Evolutionary conservation across 1,284 basidiomycete species (phyloP).

Genomic region (Leccinum griseonigrum): DNA sequence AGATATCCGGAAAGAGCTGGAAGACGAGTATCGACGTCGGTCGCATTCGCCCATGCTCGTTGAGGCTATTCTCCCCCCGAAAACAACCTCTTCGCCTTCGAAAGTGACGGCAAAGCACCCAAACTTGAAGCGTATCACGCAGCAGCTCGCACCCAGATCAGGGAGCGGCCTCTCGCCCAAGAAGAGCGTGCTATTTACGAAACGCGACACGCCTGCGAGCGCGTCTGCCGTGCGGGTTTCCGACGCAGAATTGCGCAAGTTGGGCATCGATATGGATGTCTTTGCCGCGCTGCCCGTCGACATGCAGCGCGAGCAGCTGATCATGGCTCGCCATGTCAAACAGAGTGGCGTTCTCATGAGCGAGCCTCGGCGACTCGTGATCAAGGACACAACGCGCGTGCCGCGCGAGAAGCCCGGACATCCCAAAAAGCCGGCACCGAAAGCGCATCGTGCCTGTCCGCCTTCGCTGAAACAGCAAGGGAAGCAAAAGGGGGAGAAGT

Average conservation of each 20-base stretch:
- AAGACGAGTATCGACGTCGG: constrained; percentile 61
- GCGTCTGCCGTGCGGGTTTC: constrained; percentile 29
- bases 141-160: constrained; percentile 57
- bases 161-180: constrained; percentile 42
- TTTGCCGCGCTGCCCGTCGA: constrained; percentile 62
- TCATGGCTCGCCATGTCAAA: constrained; percentile 49
- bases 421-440: constrained; percentile 45
- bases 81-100: constrained; percentile 1
- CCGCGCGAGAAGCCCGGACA: constrained; percentile 19
- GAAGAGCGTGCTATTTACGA: constrained; percentile 42
- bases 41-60: constrained; percentile 40
- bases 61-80: constrained; percentile 6
- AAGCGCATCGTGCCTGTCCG: constrained; percentile 45
- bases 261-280: constrained; percentile 72
- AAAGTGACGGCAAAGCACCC: constrained; percentile 35
- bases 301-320: constrained; percentile 73
- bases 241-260: constrained; percentile 52
- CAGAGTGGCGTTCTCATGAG: constrained; percentile 39
- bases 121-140: constrained; percentile 56
- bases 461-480: constrained; percentile 56
- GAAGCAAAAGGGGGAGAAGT: constrained; percentile 49
- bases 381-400: constrained; percentile 46
- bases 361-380: constrained; percentile 38
- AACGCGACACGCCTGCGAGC: constrained; percentile 25
- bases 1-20: constrained; percentile 69